phyloP scores from a whole-genome alignment of 2,329 filamentous ascomycete species.

The Fusarium sp. region DNA sequence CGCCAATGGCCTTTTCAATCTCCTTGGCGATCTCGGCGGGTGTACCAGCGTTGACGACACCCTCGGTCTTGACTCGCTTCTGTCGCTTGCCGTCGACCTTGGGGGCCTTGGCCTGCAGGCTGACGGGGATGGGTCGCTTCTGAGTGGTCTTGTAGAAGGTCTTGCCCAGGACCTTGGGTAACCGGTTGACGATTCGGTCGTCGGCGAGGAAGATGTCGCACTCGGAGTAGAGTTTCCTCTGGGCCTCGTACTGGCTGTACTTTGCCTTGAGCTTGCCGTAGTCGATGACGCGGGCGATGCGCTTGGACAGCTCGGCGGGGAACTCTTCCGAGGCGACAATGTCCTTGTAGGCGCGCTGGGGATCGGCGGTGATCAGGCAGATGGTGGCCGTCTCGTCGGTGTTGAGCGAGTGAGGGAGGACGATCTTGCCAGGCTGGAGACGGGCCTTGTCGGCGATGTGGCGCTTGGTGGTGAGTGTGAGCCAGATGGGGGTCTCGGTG shows the following conservation, averaged over 20 bases:
- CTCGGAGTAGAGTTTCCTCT: slow-evolving; percentile 84
- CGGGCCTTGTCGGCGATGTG: slow-evolving; percentile 78
- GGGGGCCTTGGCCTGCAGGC: slow-evolving; percentile 71
- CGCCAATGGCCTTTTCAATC: slow-evolving; percentile 80
- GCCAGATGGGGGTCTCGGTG: slow-evolving; percentile 68
- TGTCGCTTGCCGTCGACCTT: slow-evolving; percentile 70
- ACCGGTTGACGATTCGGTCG: slow-evolving; percentile 79
- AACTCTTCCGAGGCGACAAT: slow-evolving; percentile 80
- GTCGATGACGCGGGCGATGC: slow-evolving; percentile 83
- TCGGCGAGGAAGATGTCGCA: slow-evolving; percentile 96
- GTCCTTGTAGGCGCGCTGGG: slow-evolving; percentile 91
- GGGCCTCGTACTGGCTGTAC: slow-evolving; percentile 89
- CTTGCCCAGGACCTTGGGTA: slow-evolving; percentile 87
- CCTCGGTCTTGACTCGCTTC: slow-evolving; percentile 62
- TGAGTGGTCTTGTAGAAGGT: slow-evolving; percentile 86
- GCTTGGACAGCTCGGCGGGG: slow-evolving; percentile 72
- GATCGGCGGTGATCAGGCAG: slow-evolving; percentile 86
- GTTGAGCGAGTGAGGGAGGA: slow-evolving; percentile 81
- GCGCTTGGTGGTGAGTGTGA: slow-evolving; percentile 73
- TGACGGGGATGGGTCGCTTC: slow-evolving; percentile 89
- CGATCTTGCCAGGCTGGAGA: slow-evolving; percentile 86
- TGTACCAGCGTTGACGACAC: slow-evolving; percentile 60
- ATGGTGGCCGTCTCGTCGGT: slow-evolving; percentile 73
- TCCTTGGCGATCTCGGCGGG: slow-evolving; percentile 80
- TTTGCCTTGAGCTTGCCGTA: slow-evolving; percentile 83